Evolutionary conservation across 1,139 yeast species (phyloP).

Genomic region (Saccharomycopsis hybrid): DNA sequence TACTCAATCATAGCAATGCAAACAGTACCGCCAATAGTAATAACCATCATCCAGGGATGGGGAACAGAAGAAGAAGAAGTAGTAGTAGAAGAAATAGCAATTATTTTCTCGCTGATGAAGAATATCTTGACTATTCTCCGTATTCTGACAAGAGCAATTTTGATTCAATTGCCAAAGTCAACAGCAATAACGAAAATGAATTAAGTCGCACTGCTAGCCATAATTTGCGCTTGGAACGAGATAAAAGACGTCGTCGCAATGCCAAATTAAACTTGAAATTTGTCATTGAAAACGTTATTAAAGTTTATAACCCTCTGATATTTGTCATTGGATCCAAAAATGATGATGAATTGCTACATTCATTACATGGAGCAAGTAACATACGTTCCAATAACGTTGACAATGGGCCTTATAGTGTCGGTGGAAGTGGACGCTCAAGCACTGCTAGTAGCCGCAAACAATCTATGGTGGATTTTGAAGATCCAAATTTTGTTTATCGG

Average conservation of each 20-base stretch:
- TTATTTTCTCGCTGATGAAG: background rate
- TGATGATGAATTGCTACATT: conserved; percentile 1
- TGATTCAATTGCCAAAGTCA: background rate
- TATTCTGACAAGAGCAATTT: conserved; percentile 1
- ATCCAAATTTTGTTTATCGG: too few species aligned
- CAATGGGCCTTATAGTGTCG: background rate
- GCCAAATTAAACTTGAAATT: conserved; percentile 15
- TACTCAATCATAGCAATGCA: too few species aligned
- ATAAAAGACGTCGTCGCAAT: background rate
- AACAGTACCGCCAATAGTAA: too few species aligned
- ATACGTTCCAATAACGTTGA: background rate
- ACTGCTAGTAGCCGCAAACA: conserved; percentile 1
- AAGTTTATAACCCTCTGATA: conserved; percentile 17
- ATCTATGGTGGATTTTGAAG: background rate
- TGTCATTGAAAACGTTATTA: conserved; percentile 15
- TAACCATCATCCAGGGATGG: background rate
- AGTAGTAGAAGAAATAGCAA: background rate
- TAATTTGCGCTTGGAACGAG: background rate
- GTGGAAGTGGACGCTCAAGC: conserved; percentile 3
- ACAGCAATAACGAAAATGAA: background rate
- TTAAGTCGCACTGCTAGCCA: background rate
- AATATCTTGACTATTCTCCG: background rate
- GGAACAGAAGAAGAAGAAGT: background rate
- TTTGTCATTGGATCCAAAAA: conserved; percentile 19
- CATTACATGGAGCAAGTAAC: background rate